A percentile compares a stretch with the other conserved stretches of the same genome.
These are phyloP conservation scores for Halophytophthora polymorphica DNA, from an alignment of 352 stramenopile species.

Conservation along the genomic window DNA sequence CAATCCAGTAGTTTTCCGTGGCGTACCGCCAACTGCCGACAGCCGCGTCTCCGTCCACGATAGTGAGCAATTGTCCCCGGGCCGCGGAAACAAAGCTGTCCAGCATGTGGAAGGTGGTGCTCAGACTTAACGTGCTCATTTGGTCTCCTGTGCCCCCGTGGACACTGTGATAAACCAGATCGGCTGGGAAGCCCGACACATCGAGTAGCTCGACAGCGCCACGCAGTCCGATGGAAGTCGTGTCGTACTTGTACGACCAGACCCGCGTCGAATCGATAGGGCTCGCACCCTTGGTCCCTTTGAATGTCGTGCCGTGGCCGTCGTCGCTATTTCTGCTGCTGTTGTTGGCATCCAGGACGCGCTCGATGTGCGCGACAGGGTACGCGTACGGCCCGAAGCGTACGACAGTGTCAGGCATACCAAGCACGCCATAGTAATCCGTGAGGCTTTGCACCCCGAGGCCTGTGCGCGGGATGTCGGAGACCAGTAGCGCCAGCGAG, in stretches of 20 bases:
- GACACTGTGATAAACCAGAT: slow-evolving; percentile 12
- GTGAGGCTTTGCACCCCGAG: slow-evolving; percentile 16
- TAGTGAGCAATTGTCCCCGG: slow-evolving; percentile 7
- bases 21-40: slow-evolving; percentile 11
- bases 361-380: slow-evolving; percentile 23
- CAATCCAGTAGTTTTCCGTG: slow-evolving; percentile 25
- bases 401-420: slow-evolving; percentile 12
- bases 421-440: slow-evolving; percentile 10
- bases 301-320: background rate
- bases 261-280: slow-evolving; percentile 1
- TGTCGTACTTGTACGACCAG: slow-evolving; percentile 28
- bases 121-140: slow-evolving; percentile 6
- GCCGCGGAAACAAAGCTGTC: slow-evolving; percentile 16
- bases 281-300: slow-evolving; percentile 7
- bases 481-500: slow-evolving; percentile 20
- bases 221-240: slow-evolving; percentile 18
- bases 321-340: background rate
- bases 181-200: slow-evolving; percentile 9
- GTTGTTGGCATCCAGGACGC: background rate
- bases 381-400: slow-evolving; percentile 40
- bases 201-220: slow-evolving; percentile 8
- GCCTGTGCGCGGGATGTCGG: slow-evolving; percentile 40
- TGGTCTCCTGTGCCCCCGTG: background rate
- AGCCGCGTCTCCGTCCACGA: background rate
- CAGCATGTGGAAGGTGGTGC: slow-evolving; percentile 24